Percentiles rank a stretch among this genome's conserved stretches.
Conservation (phyloP, 2,329 filamentous ascomycete species). For the Xenoacremonium recifei region DNA sequence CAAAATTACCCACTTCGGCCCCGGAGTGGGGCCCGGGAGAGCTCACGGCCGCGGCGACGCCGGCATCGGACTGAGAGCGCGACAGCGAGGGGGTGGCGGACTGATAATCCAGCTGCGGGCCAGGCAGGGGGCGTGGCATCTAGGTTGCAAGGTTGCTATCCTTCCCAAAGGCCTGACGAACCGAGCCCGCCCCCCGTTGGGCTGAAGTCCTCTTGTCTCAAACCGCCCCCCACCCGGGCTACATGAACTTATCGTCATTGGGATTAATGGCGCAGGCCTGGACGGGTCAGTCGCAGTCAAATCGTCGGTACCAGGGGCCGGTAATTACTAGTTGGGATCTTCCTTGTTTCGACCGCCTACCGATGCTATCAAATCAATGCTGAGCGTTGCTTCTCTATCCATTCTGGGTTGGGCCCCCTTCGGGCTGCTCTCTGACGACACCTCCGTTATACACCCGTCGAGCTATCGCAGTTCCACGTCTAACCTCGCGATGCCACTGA, state of each 20-base stretch:
- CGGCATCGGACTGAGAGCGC: constrained; percentile 22
- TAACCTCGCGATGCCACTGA: constrained; percentile 36
- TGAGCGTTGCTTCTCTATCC: constrained; percentile 12
- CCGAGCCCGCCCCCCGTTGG: constrained; percentile 3
- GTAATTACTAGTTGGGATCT: constrained; percentile 12
- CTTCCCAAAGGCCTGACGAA: no score
- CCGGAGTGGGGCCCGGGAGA: constrained; percentile 12
- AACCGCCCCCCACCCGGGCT: constrained; percentile 6
- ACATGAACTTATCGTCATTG: constrained; percentile 17
- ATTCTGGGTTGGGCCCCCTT: constrained; percentile 7
- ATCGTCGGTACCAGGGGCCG: constrained; percentile 19
- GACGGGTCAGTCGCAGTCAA: not conserved
- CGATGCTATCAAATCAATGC: constrained; percentile 17
- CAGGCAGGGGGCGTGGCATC: no score
- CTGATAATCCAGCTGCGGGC: no score
- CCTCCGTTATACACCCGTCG: constrained; percentile 1
- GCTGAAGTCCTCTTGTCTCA: no score
- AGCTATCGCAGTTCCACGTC: constrained; percentile 35
- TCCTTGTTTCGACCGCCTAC: constrained; percentile 13
- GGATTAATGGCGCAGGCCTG: constrained; percentile 6
- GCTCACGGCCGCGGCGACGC: constrained; percentile 7
- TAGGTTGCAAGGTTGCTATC: no score
- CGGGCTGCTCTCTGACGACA: not conserved
- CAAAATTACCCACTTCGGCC: constrained; percentile 12
- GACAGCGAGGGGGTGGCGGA: no score